A percentile compares a stretch with the other conserved stretches of the same genome.
These are phyloP conservation scores for Clarkia xantiana DNA, from an alignment of 345 rosid species.

Conservation along the genomic window DNA sequence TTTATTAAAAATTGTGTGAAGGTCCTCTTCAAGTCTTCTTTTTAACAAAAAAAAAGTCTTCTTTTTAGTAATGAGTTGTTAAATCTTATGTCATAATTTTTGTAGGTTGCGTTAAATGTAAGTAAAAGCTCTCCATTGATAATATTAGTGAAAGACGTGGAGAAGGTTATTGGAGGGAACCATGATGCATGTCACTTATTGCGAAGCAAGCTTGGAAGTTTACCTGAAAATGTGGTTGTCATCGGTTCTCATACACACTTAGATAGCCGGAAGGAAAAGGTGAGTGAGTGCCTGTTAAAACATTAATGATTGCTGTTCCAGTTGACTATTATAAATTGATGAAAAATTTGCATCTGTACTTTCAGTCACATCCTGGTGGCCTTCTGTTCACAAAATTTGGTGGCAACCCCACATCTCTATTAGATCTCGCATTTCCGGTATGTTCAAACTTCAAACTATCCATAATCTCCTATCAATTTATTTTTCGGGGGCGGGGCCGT, in stretches of 20 bases:
- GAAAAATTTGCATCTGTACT: conserved; percentile 3
- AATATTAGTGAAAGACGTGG: conserved; percentile 79
- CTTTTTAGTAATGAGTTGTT: neutral
- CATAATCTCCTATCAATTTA: neutral
- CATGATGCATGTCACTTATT: conserved; percentile 52
- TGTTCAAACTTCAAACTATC: neutral
- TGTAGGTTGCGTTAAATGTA: conserved; percentile 57
- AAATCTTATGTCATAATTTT: conserved; percentile 9
- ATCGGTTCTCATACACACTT: conserved; percentile 80
- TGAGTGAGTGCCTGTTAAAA: conserved; percentile 7
- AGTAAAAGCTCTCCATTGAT: conserved; percentile 62
- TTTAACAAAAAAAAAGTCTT: no score
- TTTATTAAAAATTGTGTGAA: neutral
- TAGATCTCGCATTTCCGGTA: conserved; percentile 94
- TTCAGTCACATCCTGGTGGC: conserved; percentile 89
- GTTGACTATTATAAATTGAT: neutral
- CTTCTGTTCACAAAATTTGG: conserved; percentile 90
- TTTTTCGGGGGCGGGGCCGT: neutral
- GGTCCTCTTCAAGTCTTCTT: neutral
- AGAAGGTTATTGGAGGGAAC: conserved; percentile 66
- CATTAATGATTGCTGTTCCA: neutral
- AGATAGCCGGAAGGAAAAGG: conserved; percentile 97
- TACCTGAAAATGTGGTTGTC: conserved; percentile 65
- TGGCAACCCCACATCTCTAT: conserved; percentile 77
- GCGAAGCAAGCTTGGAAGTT: conserved; percentile 62